These are phyloP conservation scores for Pichia terricola DNA, from an alignment of 1,139 yeast species.

Conservation along the genomic window DNA sequence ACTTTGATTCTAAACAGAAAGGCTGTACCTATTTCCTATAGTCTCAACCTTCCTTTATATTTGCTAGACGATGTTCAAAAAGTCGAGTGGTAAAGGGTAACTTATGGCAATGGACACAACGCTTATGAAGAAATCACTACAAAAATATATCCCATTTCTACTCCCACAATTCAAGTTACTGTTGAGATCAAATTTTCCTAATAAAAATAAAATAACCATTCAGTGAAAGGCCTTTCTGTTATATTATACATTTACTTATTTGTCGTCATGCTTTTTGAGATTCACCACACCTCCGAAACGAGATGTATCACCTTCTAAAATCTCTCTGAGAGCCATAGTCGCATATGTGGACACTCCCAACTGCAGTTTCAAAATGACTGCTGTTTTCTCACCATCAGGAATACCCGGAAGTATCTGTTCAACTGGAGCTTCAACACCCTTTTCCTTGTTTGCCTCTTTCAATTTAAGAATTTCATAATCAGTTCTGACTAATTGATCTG, in stretches of 20 bases:
- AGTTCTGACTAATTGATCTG: conserved; percentile 68
- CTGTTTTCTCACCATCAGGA: conserved; percentile 43
- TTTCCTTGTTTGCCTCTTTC: conserved; percentile 20
- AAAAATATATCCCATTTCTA: neutral
- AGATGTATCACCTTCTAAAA: conserved; percentile 30
- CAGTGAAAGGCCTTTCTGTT: too few species aligned
- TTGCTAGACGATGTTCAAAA: too few species aligned
- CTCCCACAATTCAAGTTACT: neutral
- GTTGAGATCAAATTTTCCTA: too few species aligned
- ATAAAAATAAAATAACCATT: too few species aligned
- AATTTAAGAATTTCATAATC: conserved; percentile 60
- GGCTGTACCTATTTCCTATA: too few species aligned
- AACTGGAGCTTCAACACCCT: conserved; percentile 13
- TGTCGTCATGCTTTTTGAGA: conserved; percentile 4
- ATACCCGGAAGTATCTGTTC: conserved; percentile 31
- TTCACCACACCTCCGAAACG: conserved; percentile 21
- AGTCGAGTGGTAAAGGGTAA: too few species aligned
- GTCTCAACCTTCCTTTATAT: too few species aligned
- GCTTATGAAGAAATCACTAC: too few species aligned
- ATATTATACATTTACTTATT: too few species aligned
- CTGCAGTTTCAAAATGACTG: conserved; percentile 68
- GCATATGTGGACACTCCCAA: conserved; percentile 89
- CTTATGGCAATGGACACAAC: too few species aligned
- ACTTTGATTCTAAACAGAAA: too few species aligned
- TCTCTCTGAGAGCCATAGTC: conserved; percentile 91